Evolutionary conservation across 192 early-diverging fungal genomes (phyloP).

Genomic region (Thamnidium elegans): DNA sequence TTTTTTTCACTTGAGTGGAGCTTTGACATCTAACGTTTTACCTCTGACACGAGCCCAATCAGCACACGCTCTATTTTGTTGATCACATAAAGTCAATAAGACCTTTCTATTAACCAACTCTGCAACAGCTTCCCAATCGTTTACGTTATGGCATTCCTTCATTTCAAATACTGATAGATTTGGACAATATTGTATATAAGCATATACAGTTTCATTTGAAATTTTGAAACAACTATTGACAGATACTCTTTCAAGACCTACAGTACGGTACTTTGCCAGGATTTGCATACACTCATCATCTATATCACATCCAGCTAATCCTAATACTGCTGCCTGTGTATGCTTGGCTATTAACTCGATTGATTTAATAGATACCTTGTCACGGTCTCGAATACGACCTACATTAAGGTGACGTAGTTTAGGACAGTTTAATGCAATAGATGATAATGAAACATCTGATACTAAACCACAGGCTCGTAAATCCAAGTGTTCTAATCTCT

Average conservation of each 20-base stretch:
- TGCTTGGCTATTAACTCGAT: slow-evolving; percentile 47
- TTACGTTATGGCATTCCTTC: slow-evolving; percentile 47
- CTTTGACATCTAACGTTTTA: slow-evolving; percentile 38
- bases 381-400: slow-evolving; percentile 42
- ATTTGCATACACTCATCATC: slow-evolving; percentile 45
- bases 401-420: slow-evolving; percentile 48
- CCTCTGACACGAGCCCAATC: slow-evolving; percentile 42
- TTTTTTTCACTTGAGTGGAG: slow-evolving; percentile 36
- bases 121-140: slow-evolving; percentile 48
- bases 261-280: slow-evolving; percentile 34
- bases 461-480: slow-evolving; percentile 45
- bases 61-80: slow-evolving; percentile 38
- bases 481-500: slow-evolving; percentile 40
- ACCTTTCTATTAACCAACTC: slow-evolving; percentile 45
- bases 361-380: slow-evolving; percentile 40
- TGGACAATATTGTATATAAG: slow-evolving; percentile 45
- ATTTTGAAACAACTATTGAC: slow-evolving; percentile 44
- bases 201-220: slow-evolving; percentile 42
- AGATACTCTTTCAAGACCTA: slow-evolving; percentile 43
- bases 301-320: slow-evolving; percentile 50
- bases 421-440: slow-evolving; percentile 39
- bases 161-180: slow-evolving; percentile 50
- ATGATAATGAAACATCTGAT: slow-evolving; percentile 39
- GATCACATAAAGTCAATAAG: slow-evolving; percentile 44
- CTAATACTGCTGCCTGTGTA: slow-evolving; percentile 42